Evolutionary conservation across 2,329 filamentous ascomycete genomes (phyloP).

Genomic region (Lizonia empirigonia): DNA sequence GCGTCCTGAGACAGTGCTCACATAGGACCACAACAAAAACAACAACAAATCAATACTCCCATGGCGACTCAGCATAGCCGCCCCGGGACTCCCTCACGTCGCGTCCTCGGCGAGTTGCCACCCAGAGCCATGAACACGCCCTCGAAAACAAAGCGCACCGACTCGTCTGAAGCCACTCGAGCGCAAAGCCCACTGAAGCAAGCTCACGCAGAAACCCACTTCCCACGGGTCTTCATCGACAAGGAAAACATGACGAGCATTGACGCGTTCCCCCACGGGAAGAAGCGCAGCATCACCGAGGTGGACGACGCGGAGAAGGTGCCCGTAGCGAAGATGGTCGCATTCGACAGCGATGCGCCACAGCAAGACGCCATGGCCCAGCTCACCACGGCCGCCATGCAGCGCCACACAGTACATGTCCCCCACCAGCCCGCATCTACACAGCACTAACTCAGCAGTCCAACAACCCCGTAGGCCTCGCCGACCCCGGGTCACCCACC

Average conservation of each 20-base stretch:
- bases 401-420: slow-evolving; percentile 34
- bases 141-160: slow-evolving; percentile 27
- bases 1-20: slow-evolving; percentile 26
- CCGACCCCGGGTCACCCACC: slow-evolving; percentile 41
- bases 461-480: slow-evolving; percentile 34
- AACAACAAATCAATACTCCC: slow-evolving; percentile 9
- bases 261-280: slow-evolving; percentile 29
- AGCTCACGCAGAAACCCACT: slow-evolving; percentile 34
- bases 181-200: slow-evolving; percentile 46
- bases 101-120: slow-evolving; percentile 44
- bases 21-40: slow-evolving; percentile 30
- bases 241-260: slow-evolving; percentile 39
- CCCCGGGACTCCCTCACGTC: slow-evolving; percentile 39
- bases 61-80: slow-evolving; percentile 37
- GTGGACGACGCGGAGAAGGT: slow-evolving; percentile 41
- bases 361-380: slow-evolving; percentile 21
- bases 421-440: slow-evolving; percentile 16
- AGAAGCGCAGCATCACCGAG: slow-evolving; percentile 46
- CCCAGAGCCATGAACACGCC: slow-evolving; percentile 44
- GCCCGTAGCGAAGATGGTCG: slow-evolving; percentile 34
- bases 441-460: slow-evolving; percentile 33
- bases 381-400: slow-evolving; percentile 34
- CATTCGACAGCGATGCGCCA: slow-evolving; percentile 28
- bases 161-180: slow-evolving; percentile 31
- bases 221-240: slow-evolving; percentile 26